Evolutionary conservation across 1,139 yeast genomes (phyloP), one percentile per base, ranked within the genome.

Genomic region (Arxiozyma heterogenica): DNA sequence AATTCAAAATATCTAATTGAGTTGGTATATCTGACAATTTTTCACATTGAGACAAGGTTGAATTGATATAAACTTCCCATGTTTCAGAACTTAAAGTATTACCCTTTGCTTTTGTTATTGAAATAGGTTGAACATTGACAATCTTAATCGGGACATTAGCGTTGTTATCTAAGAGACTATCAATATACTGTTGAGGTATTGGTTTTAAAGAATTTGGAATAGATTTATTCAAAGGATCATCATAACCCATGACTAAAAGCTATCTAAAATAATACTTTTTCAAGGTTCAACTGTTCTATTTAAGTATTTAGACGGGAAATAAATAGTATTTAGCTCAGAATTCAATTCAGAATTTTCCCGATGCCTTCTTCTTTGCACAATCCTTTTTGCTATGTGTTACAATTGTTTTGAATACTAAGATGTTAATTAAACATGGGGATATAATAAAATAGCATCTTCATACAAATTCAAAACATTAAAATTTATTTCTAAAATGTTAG

Each of bases 51-150:
- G 58, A 51, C 18, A 69, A 54, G 3, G 72, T 69, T 15, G 58
- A 61, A 50, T 65, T 62, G n/a, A 67, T 50, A 54, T 66, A 66
- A 8, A 53, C 56, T 21, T 63, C 61, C 23, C 68, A 53, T 1
- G 65, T 61, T 15, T 54, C 50, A 5, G 59, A 50, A 20, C 65
- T 58, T 12, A 69, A 52, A 17, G 61, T 49, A 38, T 49, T 49
- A 47, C 60, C 60, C 30, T 60, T 53, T 4, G 50, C 45, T n/a
- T 49, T 41, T 1, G 47, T 38, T 15, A 51, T 44, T 18, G 58
- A 49, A 8, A 54, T 58, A 2, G 62, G 58, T 4, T 62, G 56
- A 5, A 65, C 59, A n/a, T 57, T 57, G 17, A 60, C 55, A 11
- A 66, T 59, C 23, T 58, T 53, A 7, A 64, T 58, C 5, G 67